Conservation (phyloP, 2,329 filamentous ascomycete genomes). For the Fusarium phyllophilum region DNA sequence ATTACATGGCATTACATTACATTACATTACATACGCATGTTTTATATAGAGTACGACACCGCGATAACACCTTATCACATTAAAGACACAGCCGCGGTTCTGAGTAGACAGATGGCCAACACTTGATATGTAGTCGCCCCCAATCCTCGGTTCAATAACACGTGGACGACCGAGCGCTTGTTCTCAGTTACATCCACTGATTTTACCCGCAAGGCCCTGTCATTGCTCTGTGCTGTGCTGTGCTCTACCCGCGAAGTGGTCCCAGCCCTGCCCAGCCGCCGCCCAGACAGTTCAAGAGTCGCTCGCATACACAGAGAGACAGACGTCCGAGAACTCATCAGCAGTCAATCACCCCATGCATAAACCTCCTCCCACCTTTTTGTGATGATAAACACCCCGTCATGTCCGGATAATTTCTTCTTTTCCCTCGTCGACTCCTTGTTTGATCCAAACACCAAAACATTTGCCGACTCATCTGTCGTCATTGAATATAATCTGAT, state of each 20-base stretch:
- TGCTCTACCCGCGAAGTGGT: conserved; percentile 3
- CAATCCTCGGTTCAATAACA: conserved; percentile 45
- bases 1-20: not conserved
- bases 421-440: conserved; percentile 5
- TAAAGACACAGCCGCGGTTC: conserved; percentile 27
- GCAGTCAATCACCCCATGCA: conserved; percentile 31
- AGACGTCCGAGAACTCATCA: conserved; percentile 24
- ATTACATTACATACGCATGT: conserved; percentile 3
- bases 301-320: not conserved
- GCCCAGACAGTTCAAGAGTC: conserved; percentile 2
- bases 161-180: conserved; percentile 42
- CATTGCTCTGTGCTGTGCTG: conserved; percentile 6
- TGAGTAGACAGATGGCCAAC: conserved; percentile 8
- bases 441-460: not conserved
- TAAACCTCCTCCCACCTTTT: conserved; percentile 19
- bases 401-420: conserved; percentile 28
- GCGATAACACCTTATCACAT: conserved; percentile 18
- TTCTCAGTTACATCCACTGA: conserved; percentile 23
- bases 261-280: conserved; percentile 32
- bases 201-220: conserved; percentile 2
- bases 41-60: conserved; percentile 19
- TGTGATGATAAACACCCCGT: conserved; percentile 33
- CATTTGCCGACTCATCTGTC: not conserved
- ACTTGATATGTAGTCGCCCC: conserved; percentile 40
- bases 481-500: conserved; percentile 9